Base-by-base conservation (phyloP, 2,329 filamentous ascomycete genomes). In the Diaporthe longicolla region DNA sequence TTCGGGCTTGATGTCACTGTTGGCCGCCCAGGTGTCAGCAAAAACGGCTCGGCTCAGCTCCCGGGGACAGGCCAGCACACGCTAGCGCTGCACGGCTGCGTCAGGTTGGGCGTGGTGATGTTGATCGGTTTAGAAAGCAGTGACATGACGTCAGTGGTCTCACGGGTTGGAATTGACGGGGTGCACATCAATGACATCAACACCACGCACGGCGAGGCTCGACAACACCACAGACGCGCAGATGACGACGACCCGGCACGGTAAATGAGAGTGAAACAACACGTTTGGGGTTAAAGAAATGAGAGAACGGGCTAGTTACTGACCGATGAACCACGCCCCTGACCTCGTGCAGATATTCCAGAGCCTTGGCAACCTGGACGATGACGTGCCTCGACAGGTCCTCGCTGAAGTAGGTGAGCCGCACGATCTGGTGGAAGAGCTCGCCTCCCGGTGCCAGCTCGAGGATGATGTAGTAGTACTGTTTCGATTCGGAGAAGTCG, bases 361-460 rank as follows among this genome's bases (percentile, higher is more conserved):
- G 87, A 19, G 97, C 96, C 79, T 97, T 92, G n/a, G 97, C 97
- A 21, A 99, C 97, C 82, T 98, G 96, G 5, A 92, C 87, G 79
- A 99, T 99, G 79, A 98, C 96, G 82, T 98, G 97, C 77, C 97
- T 90, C 70, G 95, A 97, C 1, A 99, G 88, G 65, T 98, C 93
- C 83, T 99, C 97, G 85, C 96, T 98, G 82, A 99, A 99, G 83
- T 98, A 99, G 19, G 97, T 99, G 82, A 99, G 91, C 78, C 96
- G 93, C 69, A 99, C 97, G 79, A 99, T 98, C 82, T 98, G 96
- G 83, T 99, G 97, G 88, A 99, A 99, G 15, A 99, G 88, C 85
- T 99, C 97, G 81, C 97, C 97, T 74, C 97, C 97, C 0, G 95
- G 95, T 73, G 96, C 97, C 57, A 98, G 89, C 84, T 99, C 97